Conservation (phyloP, 73 alveolate genomes). For the Symbiodinium pilosum region DNA sequence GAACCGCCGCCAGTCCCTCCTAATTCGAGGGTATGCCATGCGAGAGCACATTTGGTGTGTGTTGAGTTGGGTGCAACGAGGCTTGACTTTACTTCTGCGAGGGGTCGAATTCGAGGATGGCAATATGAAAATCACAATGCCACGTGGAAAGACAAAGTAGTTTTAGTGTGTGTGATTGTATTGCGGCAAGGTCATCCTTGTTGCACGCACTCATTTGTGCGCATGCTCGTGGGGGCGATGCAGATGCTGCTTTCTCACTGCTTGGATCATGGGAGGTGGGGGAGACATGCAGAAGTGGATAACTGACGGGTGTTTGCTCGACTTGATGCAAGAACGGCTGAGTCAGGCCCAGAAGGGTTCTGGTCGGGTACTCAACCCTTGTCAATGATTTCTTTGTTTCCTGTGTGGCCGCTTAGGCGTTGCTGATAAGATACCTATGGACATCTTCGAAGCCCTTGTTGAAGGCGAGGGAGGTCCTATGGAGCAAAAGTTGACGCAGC, state of each 20-base stretch:
- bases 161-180: neutral
- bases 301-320: neutral
- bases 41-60: no score
- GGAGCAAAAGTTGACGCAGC: no score
- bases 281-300: no score
- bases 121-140: no score
- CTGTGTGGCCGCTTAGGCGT: neutral
- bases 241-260: conserved; percentile 2
- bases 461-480: neutral
- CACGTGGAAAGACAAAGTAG: no score
- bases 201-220: conserved; percentile 13
- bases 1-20: no score
- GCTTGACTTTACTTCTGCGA: no score
- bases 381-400: no score
- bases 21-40: no score
- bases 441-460: neutral
- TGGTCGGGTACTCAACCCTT: no score
- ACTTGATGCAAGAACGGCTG: neutral
- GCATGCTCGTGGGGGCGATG: conserved; percentile 22
- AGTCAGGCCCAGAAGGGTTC: neutral
- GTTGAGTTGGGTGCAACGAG: no score
- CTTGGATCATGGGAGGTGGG: conserved; percentile 7
- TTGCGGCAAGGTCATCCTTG: neutral
- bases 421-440: neutral
- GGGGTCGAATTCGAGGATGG: no score